These are phyloP conservation scores for Gillenia trifoliata DNA, from an alignment of 306 rosid species.

Conservation along the genomic window DNA sequence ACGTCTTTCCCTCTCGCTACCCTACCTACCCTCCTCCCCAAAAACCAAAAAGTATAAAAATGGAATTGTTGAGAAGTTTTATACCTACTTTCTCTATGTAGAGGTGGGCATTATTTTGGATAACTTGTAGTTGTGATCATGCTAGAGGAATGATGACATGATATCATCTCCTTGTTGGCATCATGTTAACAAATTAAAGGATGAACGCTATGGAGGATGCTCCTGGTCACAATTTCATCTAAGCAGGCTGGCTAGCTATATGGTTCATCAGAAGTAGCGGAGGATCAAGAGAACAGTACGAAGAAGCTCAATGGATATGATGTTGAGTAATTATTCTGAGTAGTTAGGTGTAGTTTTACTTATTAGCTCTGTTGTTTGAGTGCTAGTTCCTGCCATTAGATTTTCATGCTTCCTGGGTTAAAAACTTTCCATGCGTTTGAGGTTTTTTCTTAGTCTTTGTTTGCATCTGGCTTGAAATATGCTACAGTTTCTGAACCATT, in stretches of 20 bases:
- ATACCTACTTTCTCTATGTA: neutral
- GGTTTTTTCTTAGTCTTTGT: neutral
- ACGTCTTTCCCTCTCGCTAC: neutral
- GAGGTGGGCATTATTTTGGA: neutral
- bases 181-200: neutral
- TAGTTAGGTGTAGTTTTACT: neutral
- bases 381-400: neutral
- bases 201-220: neutral
- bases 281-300: neutral
- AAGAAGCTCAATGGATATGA: neutral
- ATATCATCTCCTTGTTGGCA: neutral
- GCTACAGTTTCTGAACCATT: conserved; percentile 5
- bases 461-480: neutral
- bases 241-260: neutral
- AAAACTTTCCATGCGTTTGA: neutral
- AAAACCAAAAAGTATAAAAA: neutral
- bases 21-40: neutral
- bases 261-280: neutral
- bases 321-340: neutral
- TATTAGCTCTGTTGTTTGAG: neutral
- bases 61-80: neutral
- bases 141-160: neutral
- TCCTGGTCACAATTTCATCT: neutral
- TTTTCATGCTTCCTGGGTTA: neutral
- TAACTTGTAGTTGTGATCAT: neutral